Base-by-base conservation (phyloP, 2,329 filamentous ascomycete genomes). In the Calonectria crousiana region DNA sequence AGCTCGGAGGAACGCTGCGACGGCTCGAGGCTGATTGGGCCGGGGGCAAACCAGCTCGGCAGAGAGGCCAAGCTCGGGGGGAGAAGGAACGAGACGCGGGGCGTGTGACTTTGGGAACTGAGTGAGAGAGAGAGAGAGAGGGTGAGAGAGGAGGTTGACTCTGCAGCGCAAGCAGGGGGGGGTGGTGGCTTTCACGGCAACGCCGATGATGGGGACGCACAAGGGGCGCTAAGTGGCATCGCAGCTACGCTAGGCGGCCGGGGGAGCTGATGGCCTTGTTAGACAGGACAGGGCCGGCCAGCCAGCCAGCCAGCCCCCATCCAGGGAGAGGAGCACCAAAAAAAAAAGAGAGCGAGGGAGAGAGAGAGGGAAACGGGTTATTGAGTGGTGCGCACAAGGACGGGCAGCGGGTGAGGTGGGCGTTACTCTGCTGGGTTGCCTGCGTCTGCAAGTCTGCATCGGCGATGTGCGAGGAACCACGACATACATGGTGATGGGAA, bases 181-280 rank as follows among this genome's bases (percentile, higher is more conserved):
- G 47, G 69, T 72, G 70, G 70, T 58, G 51, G 71, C 60, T 34
- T 62, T 74, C 72, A 74, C 72, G 72, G 72, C 62, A 64, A 64
- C 68, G 72, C 72, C 72, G 72, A 74, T 67, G 41, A 70, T 66
- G 71, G 71, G 60, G 65, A 62, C 70, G 34, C 34, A 69, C 71
- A 73, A 65, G 58, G 60, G 71, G 51, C 71, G 71, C 67, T 70
- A 73, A 67, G 58, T 53, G 71, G 51, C 41, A 69, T 41, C 44
- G 32, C 44, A 62, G 53, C 73, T 62, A 41, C 76, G 77, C 75
- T 78, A 75, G 74, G 75, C 75, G 75, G 75, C 77, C 74, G 76
- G 76, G 76, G 78, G 69, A 79, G 78, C 77, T 80, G 72, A 77
- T 77, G 73, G 68, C 56, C 62, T 62, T 67, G 74, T 58, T 36